Evolutionary conservation across 2,329 filamentous ascomycete species (phyloP).

Genomic region (Rutstroemia sp.): DNA sequence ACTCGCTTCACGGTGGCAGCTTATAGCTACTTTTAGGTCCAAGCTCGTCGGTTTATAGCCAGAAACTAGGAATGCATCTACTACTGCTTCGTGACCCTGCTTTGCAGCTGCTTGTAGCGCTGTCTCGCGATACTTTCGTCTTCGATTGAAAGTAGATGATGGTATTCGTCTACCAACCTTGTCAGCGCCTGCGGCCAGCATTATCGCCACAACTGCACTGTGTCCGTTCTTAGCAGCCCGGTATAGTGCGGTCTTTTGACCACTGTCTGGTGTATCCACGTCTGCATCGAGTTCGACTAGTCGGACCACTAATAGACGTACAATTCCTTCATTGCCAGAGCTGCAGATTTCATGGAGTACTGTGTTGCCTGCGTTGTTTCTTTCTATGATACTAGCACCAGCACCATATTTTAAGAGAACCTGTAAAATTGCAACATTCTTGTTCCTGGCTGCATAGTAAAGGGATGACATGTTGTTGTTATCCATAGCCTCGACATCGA

Average conservation of each 20-base stretch:
- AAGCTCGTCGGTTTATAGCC: not conserved
- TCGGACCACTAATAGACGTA: too few species aligned
- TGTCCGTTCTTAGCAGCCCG: too few species aligned
- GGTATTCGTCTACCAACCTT: too few species aligned
- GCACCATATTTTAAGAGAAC: slow-evolving; percentile 7
- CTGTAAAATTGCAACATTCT: slow-evolving; percentile 1
- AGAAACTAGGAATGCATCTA: not conserved
- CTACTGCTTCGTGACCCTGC: not conserved
- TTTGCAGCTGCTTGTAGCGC: not conserved
- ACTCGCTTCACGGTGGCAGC: not conserved
- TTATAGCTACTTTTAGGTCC: not conserved
- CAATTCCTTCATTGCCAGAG: not conserved
- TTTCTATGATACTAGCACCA: not conserved
- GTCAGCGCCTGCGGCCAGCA: too few species aligned
- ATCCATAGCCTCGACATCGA: slow-evolving; percentile 10
- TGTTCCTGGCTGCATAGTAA: slow-evolving; percentile 8
- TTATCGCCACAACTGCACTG: too few species aligned
- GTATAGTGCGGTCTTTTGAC: too few species aligned
- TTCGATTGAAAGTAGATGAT: too few species aligned
- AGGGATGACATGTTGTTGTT: slow-evolving; percentile 8
- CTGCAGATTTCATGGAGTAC: not conserved
- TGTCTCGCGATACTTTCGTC: not conserved
- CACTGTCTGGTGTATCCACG: too few species aligned
- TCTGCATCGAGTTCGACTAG: too few species aligned
- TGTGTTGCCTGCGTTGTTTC: slow-evolving; percentile 9